Evolutionary conservation across 768 basidiomycete genomes (phyloP), one percentile per base, ranked within the genome.

Genomic region (Mycena olivaceomarginata): DNA sequence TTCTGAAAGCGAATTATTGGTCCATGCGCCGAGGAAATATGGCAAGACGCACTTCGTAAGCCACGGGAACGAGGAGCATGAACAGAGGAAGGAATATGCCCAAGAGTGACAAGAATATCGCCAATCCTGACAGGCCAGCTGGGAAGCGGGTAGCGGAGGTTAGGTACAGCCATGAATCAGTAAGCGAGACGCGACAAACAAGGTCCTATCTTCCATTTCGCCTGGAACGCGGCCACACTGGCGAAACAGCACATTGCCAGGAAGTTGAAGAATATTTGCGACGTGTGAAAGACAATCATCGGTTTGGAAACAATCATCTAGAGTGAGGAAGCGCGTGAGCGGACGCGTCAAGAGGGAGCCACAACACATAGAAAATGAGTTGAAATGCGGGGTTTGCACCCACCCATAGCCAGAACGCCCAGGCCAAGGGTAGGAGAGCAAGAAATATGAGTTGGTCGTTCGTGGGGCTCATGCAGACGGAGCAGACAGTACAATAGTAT

Each of bases 251-350:
- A 94, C 92, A 98, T 94, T 15, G 96, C 92, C 62, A 99, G 90
- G 83, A 99, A 98, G 84, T 95, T 94, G 92, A 98, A 97, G 89
- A 99, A 97, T 70, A 93, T 90, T 88, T 98, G 95, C 4, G 91
- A 93, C 41, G 91, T 84, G 83, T 95, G 93, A 82, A 93, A 93
- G 71, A 96, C 89, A 82, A 97, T 95, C 76, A 93, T 89, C 9
- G 95, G 93, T 87, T 96, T 96, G 31, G 95, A 94, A 62, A 97
- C 92, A 80, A 97, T 96, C 95, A 96, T 95, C 96, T 97, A 80
- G 22, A 80, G 37, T 77, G 79, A 51, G 64, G 75, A 74, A 76
- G 78, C 70, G 37, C 70, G 76, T 77, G 43, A 80, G 71, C 65
- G 65, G 56, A 63, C 76, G 70, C 64, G 64, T 41, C 70, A 39